These are phyloP conservation scores for Secale cereale DNA, from an alignment of 176 grass and related monocot genomes.

Conservation along the genomic window DNA sequence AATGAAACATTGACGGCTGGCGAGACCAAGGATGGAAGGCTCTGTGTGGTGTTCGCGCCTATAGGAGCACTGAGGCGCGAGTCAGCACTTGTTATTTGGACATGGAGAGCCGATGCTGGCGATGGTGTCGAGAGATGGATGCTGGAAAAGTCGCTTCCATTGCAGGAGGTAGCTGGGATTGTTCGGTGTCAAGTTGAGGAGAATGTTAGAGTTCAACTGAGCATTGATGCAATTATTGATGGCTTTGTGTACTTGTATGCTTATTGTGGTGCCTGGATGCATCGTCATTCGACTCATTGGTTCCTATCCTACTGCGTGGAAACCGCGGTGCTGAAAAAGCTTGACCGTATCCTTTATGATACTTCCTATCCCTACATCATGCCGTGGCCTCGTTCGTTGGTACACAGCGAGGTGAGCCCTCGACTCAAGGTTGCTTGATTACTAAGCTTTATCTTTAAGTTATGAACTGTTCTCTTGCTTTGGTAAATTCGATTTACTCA, in stretches of 20 bases:
- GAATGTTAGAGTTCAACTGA: neutral
- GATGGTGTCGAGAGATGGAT: neutral
- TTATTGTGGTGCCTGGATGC: neutral
- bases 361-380: neutral
- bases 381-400: neutral
- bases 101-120: neutral
- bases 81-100: neutral
- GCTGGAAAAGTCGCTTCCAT: neutral
- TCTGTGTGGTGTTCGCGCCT: neutral
- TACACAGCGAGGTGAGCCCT: neutral
- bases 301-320: neutral
- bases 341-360: neutral
- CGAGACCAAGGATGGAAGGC: neutral
- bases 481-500: neutral
- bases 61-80: neutral
- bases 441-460: neutral
- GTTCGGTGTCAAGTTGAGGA: too few species aligned
- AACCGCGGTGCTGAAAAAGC: neutral
- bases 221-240: neutral
- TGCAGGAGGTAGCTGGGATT: neutral
- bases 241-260: neutral
- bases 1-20: neutral
- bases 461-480: neutral
- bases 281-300: neutral
- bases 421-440: neutral